Percentiles rank a stretch among this genome's conserved stretches.
phyloP scores from a whole-genome alignment of 495 filamentous ascomycete genomes.

The Aspergillus kassunensis region DNA sequence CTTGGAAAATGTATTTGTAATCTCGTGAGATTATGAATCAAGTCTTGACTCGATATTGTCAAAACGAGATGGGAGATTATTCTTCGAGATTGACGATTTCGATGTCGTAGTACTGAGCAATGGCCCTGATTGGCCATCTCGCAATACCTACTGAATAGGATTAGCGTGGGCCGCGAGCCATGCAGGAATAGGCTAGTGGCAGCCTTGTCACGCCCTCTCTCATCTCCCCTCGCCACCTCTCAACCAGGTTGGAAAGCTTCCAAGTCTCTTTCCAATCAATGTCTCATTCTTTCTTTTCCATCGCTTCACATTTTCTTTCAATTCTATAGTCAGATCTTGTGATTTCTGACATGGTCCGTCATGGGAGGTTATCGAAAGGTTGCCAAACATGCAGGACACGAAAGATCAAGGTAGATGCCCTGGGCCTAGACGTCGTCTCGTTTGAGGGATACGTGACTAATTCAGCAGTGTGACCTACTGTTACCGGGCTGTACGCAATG shows the following conservation, averaged over 20 bases:
- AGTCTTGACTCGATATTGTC: not conserved
- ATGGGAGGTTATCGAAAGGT: conserved; percentile 8
- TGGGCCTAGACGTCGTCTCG: not conserved
- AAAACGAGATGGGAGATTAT: not conserved
- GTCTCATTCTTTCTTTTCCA: too few relatives aligned
- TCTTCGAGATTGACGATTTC: too few relatives aligned
- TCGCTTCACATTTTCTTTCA: too few relatives aligned
- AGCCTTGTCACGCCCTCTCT: too few relatives aligned
- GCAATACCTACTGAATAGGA: conserved; percentile 11
- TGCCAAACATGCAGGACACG: conserved; percentile 9
- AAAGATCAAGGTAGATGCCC: conserved; percentile 3
- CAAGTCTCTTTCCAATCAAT: too few relatives aligned
- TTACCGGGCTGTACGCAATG: conserved; percentile 3
- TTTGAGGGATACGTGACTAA: not conserved
- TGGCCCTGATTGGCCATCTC: conserved; percentile 4
- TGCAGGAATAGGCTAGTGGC: too few relatives aligned
- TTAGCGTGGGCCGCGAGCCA: not conserved
- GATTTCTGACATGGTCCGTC: conserved; percentile 6
- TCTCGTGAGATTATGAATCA: not conserved
- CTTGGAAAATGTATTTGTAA: not conserved
- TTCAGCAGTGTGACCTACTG: not conserved
- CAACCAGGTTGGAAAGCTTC: too few relatives aligned
- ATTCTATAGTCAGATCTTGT: too few relatives aligned
- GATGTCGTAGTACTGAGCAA: too few relatives aligned
- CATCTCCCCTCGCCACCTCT: too few relatives aligned